Base-by-base conservation (phyloP, 352 stramenopile species). In the Phytopythium sindhum region DNA sequence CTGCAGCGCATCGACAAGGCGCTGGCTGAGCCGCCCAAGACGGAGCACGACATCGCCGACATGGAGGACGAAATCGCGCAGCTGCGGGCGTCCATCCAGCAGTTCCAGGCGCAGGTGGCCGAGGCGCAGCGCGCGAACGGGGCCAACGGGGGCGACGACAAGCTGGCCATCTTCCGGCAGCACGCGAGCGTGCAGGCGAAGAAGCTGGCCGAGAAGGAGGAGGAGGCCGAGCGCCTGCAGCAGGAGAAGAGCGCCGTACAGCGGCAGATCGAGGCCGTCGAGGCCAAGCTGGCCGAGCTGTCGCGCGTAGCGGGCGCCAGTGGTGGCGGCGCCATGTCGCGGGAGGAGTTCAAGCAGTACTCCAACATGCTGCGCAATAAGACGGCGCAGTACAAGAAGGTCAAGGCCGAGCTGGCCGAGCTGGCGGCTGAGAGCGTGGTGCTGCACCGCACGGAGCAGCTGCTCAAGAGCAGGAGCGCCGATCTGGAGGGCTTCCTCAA, bases 321-420 rank as follows among this genome's bases (percentile, higher is more conserved):
- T 31, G 88, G 94, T 41, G 91, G 88, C 68, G 88, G 94, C 44
- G 91, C 89, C 68, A 93, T 96, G 85, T 89, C 75, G 47, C 86
- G 84, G 57, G 87, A 96, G 53, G 90, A 98, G 64, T 96, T 97
- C 65, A 90, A 94, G 63, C 80, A 96, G 60, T 97, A 97, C 67
- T 87, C 78, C 37, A 90, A 83, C 50, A 81, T 83, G 26, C 70
- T 99, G 53, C 81, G 92, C 50, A 95, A 97, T 64, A 98, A 97
- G 66, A 97, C 86, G 7, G 90, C 96, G 65, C 80, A 94, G 50
- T 97, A 97, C 77, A 96, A 98, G 67, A 88, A 89, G 53, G 72
- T 92, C 17, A 97, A 98, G 74, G 77, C 68, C 10, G 88, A 98
- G 70, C 75, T 98, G 31, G 75, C 74, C 2, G 78, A 85, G 54